Evolutionary conservation across 192 early-diverging fungal species (phyloP), one percentile per base, ranked within the genome.

Genomic region (Phlyctochytrium bullatum): DNA sequence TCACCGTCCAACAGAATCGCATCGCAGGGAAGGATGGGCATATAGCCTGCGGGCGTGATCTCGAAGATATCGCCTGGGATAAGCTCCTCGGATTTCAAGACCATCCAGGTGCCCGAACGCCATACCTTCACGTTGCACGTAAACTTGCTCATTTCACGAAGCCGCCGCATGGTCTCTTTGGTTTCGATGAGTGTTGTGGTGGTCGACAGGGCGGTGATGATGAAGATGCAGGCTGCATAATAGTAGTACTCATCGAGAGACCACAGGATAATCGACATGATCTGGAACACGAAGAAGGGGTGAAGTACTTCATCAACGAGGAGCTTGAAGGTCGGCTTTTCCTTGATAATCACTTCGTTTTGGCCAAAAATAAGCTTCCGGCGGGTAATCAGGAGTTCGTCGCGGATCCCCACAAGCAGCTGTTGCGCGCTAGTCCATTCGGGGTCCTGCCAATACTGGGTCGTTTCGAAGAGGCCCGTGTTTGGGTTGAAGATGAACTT

Each of bases 31-130:
- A 96, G 79, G 29, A 80, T 58, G 20, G 53, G 53, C 52, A 73
- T 47, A 52, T 64, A 54, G 27, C 63, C 71, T 14, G 10, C 40
- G 23, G 76, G 61, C 27, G 68, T 68, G 32, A 82, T 64, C 73
- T 97, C 93, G 72, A 97, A 90, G 28, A 99, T 80, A 72, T 99
- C 97, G 30, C 97, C 97, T 16, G 96, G 95, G 12, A 97, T 89
- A 65, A 99, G 80, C n/a, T 97, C 90, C n/a, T 88, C 85, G 1
- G 89, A 89, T 16, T 24, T 47, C 31, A 78, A 56, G 33, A 77
- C 69, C 12, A 68, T 40, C 86, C 84, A 88, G 20, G 62, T 54
- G 3, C 79, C 75, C 31, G 79, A 69, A 24, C 95, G 88, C 66
- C 86, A 88, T 0, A 92, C 83, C 20, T 87, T 76, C 0, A 96